Evolutionary conservation across 1,139 yeast genomes (phyloP), one percentile per base, ranked within the genome.

Genomic region (Suhomyces kunorum): DNA sequence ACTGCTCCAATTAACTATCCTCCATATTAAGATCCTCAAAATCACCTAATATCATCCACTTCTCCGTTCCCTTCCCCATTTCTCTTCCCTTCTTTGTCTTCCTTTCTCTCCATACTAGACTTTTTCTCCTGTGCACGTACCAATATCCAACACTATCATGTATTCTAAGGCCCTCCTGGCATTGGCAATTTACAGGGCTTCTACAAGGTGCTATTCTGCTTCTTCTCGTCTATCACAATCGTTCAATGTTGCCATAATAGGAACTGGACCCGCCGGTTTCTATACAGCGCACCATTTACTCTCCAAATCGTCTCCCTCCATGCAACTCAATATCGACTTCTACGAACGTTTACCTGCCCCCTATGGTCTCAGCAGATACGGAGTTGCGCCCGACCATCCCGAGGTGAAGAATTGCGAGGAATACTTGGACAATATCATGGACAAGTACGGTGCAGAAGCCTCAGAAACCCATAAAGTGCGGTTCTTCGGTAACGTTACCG

Each of bases 311-410:
- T 46, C 64, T 1, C 54, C 62, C 4, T 42, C 11, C 63, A 68
- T 8, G 50, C 47, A 43, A 58, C 38, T 78, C 48, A 64, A 72
- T n/a, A 50, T 81, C 11, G 85, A 83, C 45, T 66, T 85, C 51
- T 89, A 82, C 67, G 99, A 92, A 55, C 73, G 81, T 44, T 67
- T 84, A 26, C 96, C 98, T 0, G 82, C 90, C 3, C 98, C 98
- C 0, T 92, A 77, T 64, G 99, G 99, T 0, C 69, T 92, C 27
- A 82, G 92, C 35, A 65, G 99, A 31, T 90, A 80, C 57, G 99
- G 99, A 1, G 98, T 92, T n/a, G 98, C 98, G 0, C 99, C 99
- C 1, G 99, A 92, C 63, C 98, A 92, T 61, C 96, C 97, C 0
- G 98, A 92, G 56, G 98, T 92, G 27, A 92, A 92, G 59, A 82